phyloP scores from a whole-genome alignment of 345 rosid species.

The Aquilaria yunnanensis region DNA sequence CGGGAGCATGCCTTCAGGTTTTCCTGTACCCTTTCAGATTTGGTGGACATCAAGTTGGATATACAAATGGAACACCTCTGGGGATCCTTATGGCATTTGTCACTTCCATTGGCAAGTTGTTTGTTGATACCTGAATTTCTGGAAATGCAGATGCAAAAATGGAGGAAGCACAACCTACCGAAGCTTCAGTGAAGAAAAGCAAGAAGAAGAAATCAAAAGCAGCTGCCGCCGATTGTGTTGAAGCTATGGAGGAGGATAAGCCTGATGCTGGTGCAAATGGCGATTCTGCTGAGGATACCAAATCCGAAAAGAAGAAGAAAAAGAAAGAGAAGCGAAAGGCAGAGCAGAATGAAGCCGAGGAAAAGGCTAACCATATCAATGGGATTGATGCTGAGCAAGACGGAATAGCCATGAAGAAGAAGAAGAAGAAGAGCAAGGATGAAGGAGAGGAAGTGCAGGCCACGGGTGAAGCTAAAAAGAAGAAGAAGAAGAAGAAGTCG shows the following conservation, averaged over 20 bases:
- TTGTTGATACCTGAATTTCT: neutral
- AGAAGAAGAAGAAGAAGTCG: conserved; percentile 19
- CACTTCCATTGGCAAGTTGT: too few species aligned
- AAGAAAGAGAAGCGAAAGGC: conserved; percentile 47
- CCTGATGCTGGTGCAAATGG: conserved; percentile 12
- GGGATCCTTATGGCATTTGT: conserved; percentile 3
- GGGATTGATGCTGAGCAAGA: conserved; percentile 22
- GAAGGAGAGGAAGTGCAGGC: conserved; percentile 18
- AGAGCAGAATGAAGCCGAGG: conserved; percentile 21
- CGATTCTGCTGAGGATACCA: conserved; percentile 17
- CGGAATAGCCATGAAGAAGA: conserved; percentile 32
- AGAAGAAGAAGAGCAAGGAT: conserved; percentile 38
- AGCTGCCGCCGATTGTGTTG: conserved; percentile 25
- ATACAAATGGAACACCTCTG: too few species aligned
- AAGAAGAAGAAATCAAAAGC: conserved; percentile 52
- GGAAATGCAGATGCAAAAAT: conserved; percentile 32
- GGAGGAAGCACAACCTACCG: conserved; percentile 34
- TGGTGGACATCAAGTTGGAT: too few species aligned
- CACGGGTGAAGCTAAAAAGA: conserved; percentile 41
- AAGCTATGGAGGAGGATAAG: conserved; percentile 30
- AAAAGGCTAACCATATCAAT: conserved; percentile 21
- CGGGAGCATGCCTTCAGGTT: too few species aligned
- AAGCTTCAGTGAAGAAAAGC: conserved; percentile 43
- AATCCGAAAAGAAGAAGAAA: conserved; percentile 43
- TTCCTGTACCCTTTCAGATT: too few species aligned